Base-by-base conservation (phyloP, 2,329 filamentous ascomycete genomes). In the Aspergillus calidoustus region DNA sequence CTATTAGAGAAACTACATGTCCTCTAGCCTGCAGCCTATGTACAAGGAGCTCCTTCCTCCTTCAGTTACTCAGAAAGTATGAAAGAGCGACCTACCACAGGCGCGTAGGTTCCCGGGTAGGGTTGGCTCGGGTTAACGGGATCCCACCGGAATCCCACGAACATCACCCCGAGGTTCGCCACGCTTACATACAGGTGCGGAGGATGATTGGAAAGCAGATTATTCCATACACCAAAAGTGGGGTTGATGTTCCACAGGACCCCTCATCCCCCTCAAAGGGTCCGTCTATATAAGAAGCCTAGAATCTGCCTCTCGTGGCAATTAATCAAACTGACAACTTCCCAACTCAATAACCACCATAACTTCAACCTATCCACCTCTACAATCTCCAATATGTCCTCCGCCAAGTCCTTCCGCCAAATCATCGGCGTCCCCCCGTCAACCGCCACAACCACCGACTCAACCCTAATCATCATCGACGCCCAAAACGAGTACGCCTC, bases 391-490 rank as follows among this genome's bases (percentile, higher is more conserved):
- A 56, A 30, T 6, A 60, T 60, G 51, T 31, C 59, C 4, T 50
- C 13, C 25, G 34, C 54, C 19, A 47, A 62, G 47, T 72, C 70
- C 17, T 84, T 86, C 77, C 84, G 86, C 61, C 67, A 80, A 38
- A 75, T 87, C 60, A 69, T 89, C 58, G 87, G 87, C 60, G 76
- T 83, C 13, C 71, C 79, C 9, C 81, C 82, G 25, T 86, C 84
- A 15, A 84, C 83, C 0, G 87, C 87, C 7, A 83, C 84, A 0
- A 77, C 83, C 0, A 72, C 75, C 48, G 87, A 90, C 76, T 87
- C 83, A 64, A 83, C 84, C 2, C 81, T 91, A 49, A 75, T 91
- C 68, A 89, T 91, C 74, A 87, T 90, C 70, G 88, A 91, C 71
- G 88, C 88, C 1, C 89, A 91, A 69, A 90, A 90, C 70, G 89